Percentiles rank a stretch among this genome's conserved stretches.
phyloP scores from a whole-genome alignment of 129 eudicot species.

The Pulicaria dysenterica region DNA sequence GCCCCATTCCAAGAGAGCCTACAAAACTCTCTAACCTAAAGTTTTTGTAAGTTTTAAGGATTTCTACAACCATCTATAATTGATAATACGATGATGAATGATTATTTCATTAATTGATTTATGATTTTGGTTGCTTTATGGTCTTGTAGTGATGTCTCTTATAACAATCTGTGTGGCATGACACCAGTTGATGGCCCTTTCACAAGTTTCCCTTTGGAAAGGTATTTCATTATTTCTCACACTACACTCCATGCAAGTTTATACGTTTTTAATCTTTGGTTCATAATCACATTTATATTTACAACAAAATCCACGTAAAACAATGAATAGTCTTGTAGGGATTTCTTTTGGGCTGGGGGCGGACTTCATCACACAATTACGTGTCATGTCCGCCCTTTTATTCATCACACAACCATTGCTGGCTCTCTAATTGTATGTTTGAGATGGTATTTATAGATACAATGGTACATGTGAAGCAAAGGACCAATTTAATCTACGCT shows the following conservation, averaged over 20 bases:
- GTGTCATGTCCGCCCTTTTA: too few relatives aligned
- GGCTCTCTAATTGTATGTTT: too few relatives aligned
- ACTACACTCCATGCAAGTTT: background rate
- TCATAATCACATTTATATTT: too few relatives aligned
- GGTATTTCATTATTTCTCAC: constrained; percentile 38
- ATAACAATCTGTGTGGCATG: constrained; percentile 83
- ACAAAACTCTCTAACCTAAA: constrained; percentile 66
- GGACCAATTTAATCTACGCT: too few relatives aligned
- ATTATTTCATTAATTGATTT: background rate
- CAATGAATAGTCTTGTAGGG: too few relatives aligned
- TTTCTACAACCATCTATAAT: background rate
- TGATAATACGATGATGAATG: background rate
- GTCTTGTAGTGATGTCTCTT: constrained; percentile 67
- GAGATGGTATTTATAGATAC: too few relatives aligned
- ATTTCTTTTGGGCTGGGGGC: too few relatives aligned
- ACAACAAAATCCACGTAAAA: too few relatives aligned
- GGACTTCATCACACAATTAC: too few relatives aligned
- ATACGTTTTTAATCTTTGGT: background rate
- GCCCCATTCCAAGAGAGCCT: constrained; percentile 85
- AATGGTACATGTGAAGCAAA: too few relatives aligned
- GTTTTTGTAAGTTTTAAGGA: constrained; percentile 63
- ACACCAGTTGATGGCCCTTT: constrained; percentile 91
- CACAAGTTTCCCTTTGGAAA: constrained; percentile 57
- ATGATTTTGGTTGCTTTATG: constrained; percentile 7
- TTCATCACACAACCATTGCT: too few relatives aligned